phyloP scores from a whole-genome alignment of 257 asterid genomes.

The Eucommia ulmoides region DNA sequence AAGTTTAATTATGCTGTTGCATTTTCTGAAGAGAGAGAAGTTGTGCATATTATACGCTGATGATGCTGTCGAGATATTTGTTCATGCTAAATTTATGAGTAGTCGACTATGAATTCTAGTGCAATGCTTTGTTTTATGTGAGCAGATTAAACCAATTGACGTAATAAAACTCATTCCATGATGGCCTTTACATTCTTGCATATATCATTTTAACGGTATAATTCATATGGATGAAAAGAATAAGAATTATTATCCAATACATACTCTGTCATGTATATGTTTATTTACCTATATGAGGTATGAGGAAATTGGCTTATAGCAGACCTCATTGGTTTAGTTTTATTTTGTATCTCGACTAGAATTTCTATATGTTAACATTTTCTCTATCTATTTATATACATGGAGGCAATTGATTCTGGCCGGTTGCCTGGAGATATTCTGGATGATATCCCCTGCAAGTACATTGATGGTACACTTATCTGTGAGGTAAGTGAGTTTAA shows the following conservation, averaged over 20 bases:
- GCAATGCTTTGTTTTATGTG: background rate
- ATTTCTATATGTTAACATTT: conserved; percentile 5
- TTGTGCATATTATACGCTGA: background rate
- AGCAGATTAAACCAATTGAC: no score
- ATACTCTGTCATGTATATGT: no score
- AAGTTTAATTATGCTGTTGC: background rate
- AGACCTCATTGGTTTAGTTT: no score
- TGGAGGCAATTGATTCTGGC: conserved; percentile 92
- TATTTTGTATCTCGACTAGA: no score
- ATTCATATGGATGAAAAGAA: background rate
- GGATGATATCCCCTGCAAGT: conserved; percentile 89
- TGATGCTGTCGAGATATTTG: background rate
- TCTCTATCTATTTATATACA: conserved; percentile 10
- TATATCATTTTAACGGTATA: no score
- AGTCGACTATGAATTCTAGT: background rate
- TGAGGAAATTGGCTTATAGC: no score
- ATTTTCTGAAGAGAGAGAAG: background rate
- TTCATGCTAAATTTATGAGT: background rate
- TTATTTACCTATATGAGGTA: no score
- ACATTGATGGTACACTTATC: conserved; percentile 54
- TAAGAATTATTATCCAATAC: no score
- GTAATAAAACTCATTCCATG: no score
- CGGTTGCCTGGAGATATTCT: conserved; percentile 79
- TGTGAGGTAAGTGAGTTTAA: conserved; percentile 50
- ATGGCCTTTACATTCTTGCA: no score